phyloP scores from a whole-genome alignment of 1,139 yeast species.

The Candida anutae region DNA sequence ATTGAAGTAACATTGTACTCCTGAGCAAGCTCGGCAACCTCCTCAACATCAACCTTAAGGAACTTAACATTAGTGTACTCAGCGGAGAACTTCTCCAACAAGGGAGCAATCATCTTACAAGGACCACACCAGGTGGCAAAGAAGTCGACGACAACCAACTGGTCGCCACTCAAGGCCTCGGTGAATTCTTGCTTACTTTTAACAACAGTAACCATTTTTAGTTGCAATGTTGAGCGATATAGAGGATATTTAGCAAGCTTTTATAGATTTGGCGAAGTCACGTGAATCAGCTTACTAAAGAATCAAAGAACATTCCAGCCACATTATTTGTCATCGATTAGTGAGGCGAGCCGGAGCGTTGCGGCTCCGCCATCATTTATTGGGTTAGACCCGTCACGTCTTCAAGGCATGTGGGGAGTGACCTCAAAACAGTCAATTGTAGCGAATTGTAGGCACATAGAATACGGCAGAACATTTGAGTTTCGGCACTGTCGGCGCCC shows the following conservation, averaged over 20 bases:
- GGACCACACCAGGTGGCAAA: conserved; percentile 95
- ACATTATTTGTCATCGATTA: too few relatives aligned
- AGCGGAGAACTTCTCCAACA: conserved; percentile 52
- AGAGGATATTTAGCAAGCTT: neutral
- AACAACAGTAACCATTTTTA: conserved; percentile 36
- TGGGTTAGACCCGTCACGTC: too few relatives aligned
- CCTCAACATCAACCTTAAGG: conserved; percentile 82
- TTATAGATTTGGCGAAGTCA: too few relatives aligned
- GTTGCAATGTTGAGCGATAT: conserved; percentile 1
- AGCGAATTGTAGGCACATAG: too few relatives aligned
- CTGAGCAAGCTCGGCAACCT: conserved; percentile 64
- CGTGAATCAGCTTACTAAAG: too few relatives aligned
- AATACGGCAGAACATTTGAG: too few relatives aligned
- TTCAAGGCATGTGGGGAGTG: too few relatives aligned
- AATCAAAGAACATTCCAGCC: too few relatives aligned
- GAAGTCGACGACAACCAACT: conserved; percentile 75
- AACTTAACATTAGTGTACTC: conserved; percentile 51
- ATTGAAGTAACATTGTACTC: conserved; percentile 71
- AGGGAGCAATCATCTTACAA: conserved; percentile 79
- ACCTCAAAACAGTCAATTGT: too few relatives aligned
- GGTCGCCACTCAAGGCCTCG: conserved; percentile 44
- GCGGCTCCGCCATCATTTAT: too few relatives aligned
- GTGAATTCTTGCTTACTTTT: conserved; percentile 53
- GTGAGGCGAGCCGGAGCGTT: too few relatives aligned
- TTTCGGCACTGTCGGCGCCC: too few relatives aligned